Evolutionary conservation across 2,329 filamentous ascomycete species (phyloP), one percentile per base, ranked within the genome.

Genomic region (Cadophora sp.): DNA sequence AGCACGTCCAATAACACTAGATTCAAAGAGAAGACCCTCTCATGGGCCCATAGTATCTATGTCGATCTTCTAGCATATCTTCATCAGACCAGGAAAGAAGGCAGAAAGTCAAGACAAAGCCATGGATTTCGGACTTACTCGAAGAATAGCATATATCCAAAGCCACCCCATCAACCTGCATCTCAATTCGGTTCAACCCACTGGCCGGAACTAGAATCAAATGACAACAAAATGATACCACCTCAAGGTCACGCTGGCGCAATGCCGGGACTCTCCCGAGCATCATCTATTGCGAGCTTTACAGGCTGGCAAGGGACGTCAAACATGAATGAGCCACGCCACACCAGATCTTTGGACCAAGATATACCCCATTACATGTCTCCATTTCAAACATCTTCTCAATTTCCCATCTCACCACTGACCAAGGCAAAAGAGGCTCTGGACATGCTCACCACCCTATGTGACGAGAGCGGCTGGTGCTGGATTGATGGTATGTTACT

Each of bases 401-500:
- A 71, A 19, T 34, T 59, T 16, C 63, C 62, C 29, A 67, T 37
- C 51, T 73, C 73, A 7, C 74, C 76, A 27, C 14, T 69, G 6
- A 68, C 53, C 31, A 87, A 85, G 71, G 93, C 93, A 27, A 77
- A 72, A 66, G 83, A 86, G 7, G 91, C 92, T 2, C 80, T 97
- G 24, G 87, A 92, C 46, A 87, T 93, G 75, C 83, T 97, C 24
- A 89, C 88, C 19, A 87, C 84, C 71, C 81, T 97, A 7, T 97
- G 93, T 77, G 89, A 92, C 74, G 91, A 95, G 77, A 93, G 91
- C 75, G 86, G 85, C 11, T 96, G 93, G 92, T 87, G 89, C 74
- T 99, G 96, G 96, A 87, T 94, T 64, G 95, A 98, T 77, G 96
- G 96, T 1, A 94, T 98, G 83, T 83, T 98, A 48, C 83, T 98